These are phyloP conservation scores for Dichotomocladium elegans DNA, from an alignment of 371 early-diverging fungal genomes.

Conservation along the genomic window DNA sequence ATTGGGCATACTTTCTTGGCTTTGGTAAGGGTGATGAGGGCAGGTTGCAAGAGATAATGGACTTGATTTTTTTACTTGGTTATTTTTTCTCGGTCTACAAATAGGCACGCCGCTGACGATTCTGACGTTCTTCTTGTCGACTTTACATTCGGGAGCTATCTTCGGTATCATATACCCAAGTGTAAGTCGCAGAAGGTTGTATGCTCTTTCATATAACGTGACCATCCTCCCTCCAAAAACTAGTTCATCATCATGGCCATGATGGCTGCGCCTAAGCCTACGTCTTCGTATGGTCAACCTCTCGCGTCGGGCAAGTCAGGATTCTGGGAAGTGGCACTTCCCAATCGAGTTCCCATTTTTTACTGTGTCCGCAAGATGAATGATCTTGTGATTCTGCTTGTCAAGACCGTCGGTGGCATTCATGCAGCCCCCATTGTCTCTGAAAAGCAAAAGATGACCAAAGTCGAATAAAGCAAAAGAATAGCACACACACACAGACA, in stretches of 20 bases:
- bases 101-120: slow-evolving; percentile 36
- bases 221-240: neutral
- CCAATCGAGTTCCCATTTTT: slow-evolving; percentile 41
- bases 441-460: slow-evolving; percentile 25
- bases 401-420: slow-evolving; percentile 33
- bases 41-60: neutral
- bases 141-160: slow-evolving; percentile 42
- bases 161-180: slow-evolving; percentile 46
- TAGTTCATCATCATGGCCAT: slow-evolving; percentile 53
- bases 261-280: slow-evolving; percentile 36
- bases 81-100: no score
- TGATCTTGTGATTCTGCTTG: slow-evolving; percentile 27
- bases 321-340: slow-evolving; percentile 27
- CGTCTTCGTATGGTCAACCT: slow-evolving; percentile 23
- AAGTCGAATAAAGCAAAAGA: slow-evolving; percentile 9
- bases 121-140: slow-evolving; percentile 44
- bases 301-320: slow-evolving; percentile 23
- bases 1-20: slow-evolving; percentile 54
- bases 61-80: neutral
- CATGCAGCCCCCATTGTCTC: slow-evolving; percentile 35
- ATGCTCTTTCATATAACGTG: neutral
- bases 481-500: no score
- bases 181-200: no score
- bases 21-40: slow-evolving; percentile 29
- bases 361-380: slow-evolving; percentile 43